Conservation (phyloP, 176 grass and related monocot species). For the Aegilops umbellulata region DNA sequence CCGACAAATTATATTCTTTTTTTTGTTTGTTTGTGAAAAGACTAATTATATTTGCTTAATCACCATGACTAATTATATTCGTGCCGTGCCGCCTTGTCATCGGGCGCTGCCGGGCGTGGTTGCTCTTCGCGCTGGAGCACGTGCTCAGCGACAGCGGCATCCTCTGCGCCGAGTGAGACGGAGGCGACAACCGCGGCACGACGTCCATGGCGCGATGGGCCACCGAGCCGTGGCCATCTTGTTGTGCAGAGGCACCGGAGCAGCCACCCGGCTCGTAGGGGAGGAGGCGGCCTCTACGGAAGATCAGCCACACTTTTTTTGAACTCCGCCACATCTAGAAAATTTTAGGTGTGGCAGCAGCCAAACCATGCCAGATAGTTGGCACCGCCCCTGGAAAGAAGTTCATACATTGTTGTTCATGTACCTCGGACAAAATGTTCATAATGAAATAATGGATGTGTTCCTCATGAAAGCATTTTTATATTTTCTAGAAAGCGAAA, state of each 20-base stretch:
- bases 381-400: too few species aligned
- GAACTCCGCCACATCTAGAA: too few species aligned
- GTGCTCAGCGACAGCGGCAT: slow-evolving; percentile 34
- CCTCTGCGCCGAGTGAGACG: slow-evolving; percentile 57
- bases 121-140: slow-evolving; percentile 25
- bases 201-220: not conserved
- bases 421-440: too few species aligned
- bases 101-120: not conserved
- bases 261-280: slow-evolving; percentile 17
- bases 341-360: too few species aligned
- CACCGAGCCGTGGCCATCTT: not conserved
- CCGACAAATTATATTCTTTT: not conserved
- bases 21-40: too few species aligned
- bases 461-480: too few species aligned
- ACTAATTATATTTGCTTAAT: slow-evolving; percentile 8
- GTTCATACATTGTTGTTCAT: too few species aligned
- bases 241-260: not conserved
- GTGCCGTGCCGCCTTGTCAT: not conserved
- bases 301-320: too few species aligned
- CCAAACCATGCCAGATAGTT: too few species aligned
- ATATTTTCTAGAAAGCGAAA: too few species aligned
- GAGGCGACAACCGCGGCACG: not conserved
- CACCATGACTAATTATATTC: not conserved
- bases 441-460: too few species aligned
- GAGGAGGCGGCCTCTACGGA: slow-evolving; percentile 43